Evolutionary conservation across 1,284 basidiomycete genomes (phyloP).

Genomic region (Puccinia novopanici): DNA sequence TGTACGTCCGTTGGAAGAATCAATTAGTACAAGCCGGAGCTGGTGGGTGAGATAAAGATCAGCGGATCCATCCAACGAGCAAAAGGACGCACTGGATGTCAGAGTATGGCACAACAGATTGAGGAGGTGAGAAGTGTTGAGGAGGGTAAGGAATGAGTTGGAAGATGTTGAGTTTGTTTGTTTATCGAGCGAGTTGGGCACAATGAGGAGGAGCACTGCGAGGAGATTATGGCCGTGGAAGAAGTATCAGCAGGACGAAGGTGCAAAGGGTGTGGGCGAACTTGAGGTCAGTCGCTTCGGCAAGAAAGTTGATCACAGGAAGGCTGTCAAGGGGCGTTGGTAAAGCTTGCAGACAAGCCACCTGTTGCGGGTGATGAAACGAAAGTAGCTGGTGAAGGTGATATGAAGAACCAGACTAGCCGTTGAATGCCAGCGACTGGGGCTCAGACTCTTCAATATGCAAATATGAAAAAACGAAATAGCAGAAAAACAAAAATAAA

Average conservation of each 20-base stretch:
- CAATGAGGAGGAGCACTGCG: background rate
- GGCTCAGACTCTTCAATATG: background rate
- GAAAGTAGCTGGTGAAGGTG: conserved; percentile 8
- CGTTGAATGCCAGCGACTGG: conserved; percentile 5
- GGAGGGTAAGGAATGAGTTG: background rate
- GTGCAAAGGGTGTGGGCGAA: background rate
- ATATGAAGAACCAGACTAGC: background rate
- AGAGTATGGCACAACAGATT: background rate
- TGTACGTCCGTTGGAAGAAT: background rate
- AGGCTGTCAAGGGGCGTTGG: background rate
- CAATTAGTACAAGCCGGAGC: background rate
- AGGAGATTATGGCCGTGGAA: background rate
- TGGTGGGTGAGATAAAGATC: background rate
- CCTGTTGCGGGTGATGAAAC: background rate
- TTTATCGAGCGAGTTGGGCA: conserved; percentile 6
- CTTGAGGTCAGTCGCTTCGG: conserved; percentile 13
- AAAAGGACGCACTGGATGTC: conserved; percentile 6
- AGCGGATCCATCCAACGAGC: too few species aligned
- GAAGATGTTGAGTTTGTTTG: background rate
- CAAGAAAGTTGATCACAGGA: background rate
- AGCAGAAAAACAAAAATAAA: background rate
- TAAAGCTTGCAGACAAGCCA: background rate
- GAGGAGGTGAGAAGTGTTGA: background rate
- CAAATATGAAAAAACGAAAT: background rate
- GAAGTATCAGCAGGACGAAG: background rate